Conservation (phyloP, 495 filamentous ascomycete species). For the Antarctomyces pellizariae region DNA sequence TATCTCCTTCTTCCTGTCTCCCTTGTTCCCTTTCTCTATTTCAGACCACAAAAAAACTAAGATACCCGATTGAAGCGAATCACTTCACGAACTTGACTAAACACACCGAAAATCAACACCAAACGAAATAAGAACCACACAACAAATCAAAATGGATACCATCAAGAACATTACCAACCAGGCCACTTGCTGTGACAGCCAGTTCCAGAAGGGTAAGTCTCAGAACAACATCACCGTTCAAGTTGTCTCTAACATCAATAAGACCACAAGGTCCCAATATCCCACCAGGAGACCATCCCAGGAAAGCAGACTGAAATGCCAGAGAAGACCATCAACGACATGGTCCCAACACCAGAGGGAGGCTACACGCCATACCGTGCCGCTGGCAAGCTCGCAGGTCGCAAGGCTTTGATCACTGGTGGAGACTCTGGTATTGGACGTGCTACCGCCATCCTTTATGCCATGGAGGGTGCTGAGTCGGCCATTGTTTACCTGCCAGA, state of each 20-base stretch:
- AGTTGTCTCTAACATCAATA: not conserved
- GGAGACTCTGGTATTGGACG: slow-evolving; percentile 70
- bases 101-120: no score
- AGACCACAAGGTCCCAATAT: slow-evolving; percentile 49
- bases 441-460: slow-evolving; percentile 53
- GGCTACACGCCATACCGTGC: slow-evolving; percentile 56
- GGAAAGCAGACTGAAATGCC: slow-evolving; percentile 46
- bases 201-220: slow-evolving; percentile 27
- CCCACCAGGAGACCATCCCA: slow-evolving; percentile 36
- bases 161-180: slow-evolving; percentile 8
- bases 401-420: slow-evolving; percentile 60
- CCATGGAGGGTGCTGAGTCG: slow-evolving; percentile 61
- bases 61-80: no score
- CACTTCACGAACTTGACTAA: no score
- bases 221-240: not conserved
- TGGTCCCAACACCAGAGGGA: slow-evolving; percentile 45
- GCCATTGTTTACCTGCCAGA: slow-evolving; percentile 53
- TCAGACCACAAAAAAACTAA: no score
- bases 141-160: not conserved
- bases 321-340: slow-evolving; percentile 31
- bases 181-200: slow-evolving; percentile 18
- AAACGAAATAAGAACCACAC: not conserved
- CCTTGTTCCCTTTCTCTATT: no score
- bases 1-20: no score
- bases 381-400: slow-evolving; percentile 51